Conservation (phyloP, 208 protist genomes). For the Trypanosoma conorhini region DNA sequence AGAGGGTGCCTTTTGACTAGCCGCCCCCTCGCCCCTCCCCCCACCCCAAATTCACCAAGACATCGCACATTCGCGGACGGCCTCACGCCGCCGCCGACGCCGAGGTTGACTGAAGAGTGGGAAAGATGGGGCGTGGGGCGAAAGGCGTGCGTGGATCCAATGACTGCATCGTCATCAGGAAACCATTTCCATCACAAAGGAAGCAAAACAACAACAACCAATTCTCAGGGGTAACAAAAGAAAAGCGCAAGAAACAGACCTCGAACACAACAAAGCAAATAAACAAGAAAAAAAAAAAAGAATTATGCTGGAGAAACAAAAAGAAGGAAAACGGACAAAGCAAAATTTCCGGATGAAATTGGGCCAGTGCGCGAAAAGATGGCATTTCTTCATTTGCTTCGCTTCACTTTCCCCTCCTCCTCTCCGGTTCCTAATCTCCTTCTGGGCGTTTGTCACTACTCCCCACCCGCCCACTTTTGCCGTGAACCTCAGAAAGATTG, state of each 20-base stretch:
- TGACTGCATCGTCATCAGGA: no score
- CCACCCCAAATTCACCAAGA: no score
- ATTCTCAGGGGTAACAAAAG: not conserved
- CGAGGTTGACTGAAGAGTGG: no score
- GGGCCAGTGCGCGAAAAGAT: no score
- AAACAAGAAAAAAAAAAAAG: conserved; percentile 13
- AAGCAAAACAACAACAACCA: not conserved
- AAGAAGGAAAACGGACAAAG: conserved; percentile 15
- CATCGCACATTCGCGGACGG: no score
- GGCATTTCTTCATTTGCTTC: not conserved
- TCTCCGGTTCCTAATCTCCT: not conserved
- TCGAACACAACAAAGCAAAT: not conserved
- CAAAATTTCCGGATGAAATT: not conserved
- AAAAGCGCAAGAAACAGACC: conserved; percentile 19
- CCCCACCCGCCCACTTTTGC: not conserved
- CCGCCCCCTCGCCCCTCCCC: no score
- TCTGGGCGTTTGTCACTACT: not conserved
- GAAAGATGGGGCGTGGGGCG: no score
- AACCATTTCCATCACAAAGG: no score
- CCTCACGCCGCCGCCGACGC: no score
- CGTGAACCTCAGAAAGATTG: not conserved
- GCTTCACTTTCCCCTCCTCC: not conserved
- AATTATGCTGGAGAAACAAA: conserved; percentile 6
- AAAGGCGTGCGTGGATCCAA: no score
- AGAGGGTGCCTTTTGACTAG: no score